A percentile compares a stretch with the other conserved stretches of the same genome.
phyloP scores from a whole-genome alignment of 768 basidiomycete genomes.

The Paxillus rubicundulus region DNA sequence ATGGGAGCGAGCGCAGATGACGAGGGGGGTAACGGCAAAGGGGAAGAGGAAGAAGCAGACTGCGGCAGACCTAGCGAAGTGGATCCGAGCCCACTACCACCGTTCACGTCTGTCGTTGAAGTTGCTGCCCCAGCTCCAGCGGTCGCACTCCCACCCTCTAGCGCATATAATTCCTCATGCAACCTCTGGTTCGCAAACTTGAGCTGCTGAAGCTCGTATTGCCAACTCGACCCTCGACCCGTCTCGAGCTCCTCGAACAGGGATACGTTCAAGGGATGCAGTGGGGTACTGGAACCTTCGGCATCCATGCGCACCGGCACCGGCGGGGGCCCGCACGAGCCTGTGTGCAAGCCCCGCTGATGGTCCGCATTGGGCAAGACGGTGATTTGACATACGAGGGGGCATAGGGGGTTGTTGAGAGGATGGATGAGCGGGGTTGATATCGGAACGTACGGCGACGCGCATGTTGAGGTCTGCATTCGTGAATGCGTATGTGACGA shows the following conservation, averaged over 20 bases:
- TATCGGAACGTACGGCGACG: neutral
- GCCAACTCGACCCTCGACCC: conserved; percentile 77
- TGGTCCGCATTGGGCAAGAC: conserved; percentile 11
- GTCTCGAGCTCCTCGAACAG: conserved; percentile 75
- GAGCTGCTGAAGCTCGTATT: conserved; percentile 88
- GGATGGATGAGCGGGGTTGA: conserved; percentile 14
- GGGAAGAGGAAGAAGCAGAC: neutral
- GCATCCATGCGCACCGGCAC: neutral
- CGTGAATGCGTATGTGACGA: conserved; percentile 3
- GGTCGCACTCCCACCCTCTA: conserved; percentile 30
- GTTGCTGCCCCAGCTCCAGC: neutral
- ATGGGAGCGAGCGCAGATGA: neutral
- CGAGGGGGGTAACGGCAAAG: neutral
- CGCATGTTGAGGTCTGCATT: neutral
- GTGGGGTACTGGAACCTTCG: conserved; percentile 3
- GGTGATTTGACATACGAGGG: conserved; percentile 31
- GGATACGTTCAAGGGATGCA: conserved; percentile 33
- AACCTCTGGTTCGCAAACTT: conserved; percentile 67
- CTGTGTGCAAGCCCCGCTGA: neutral
- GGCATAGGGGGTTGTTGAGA: conserved; percentile 19
- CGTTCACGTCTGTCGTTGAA: neutral
- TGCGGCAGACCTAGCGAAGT: neutral
- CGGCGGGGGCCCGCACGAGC: neutral
- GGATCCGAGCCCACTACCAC: no score
- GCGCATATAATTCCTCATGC: conserved; percentile 50